Conservation (phyloP, 1,284 basidiomycete genomes). For the Thecaphora frezii region DNA sequence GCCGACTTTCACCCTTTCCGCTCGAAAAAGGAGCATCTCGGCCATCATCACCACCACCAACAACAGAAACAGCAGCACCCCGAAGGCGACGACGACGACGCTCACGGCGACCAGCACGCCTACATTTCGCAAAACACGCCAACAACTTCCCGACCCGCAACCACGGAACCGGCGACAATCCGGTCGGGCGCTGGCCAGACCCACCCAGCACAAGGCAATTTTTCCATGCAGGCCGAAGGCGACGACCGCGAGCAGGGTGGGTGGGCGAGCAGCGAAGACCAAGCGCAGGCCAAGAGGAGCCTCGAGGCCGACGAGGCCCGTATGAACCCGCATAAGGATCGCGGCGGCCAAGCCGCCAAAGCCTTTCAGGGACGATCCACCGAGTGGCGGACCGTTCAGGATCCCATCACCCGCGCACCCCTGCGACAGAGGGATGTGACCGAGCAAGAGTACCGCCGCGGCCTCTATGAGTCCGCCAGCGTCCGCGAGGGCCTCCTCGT, state of each 20-base stretch:
- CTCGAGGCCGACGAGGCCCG: not conserved
- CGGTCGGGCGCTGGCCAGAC: no score
- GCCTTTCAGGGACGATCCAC: not conserved
- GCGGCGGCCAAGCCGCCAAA: not conserved
- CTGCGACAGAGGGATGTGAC: slow-evolving; percentile 2
- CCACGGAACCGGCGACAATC: no score
- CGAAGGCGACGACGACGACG: not conserved
- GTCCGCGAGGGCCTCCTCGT: not conserved
- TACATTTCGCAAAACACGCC: no score
- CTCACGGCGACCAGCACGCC: not conserved
- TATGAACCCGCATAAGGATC: not conserved
- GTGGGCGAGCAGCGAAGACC: not conserved
- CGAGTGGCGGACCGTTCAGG: slow-evolving; percentile 1
- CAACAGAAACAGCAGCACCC: not conserved
- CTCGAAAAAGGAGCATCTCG: not conserved
- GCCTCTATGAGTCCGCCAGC: slow-evolving; percentile 2
- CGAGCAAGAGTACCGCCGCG: slow-evolving; percentile 2
- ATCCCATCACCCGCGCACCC: not conserved
- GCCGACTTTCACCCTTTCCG: not conserved
- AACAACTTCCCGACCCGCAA: not conserved
- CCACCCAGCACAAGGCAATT: no score
- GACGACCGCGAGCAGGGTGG: not conserved
- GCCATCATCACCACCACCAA: not conserved
- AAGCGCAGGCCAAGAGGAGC: no score
- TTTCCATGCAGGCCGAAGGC: not conserved